A percentile compares a stretch with the other conserved stretches of the same genome.
phyloP scores from a whole-genome alignment of 805 yeast genomes.

The Candida michaelii region DNA sequence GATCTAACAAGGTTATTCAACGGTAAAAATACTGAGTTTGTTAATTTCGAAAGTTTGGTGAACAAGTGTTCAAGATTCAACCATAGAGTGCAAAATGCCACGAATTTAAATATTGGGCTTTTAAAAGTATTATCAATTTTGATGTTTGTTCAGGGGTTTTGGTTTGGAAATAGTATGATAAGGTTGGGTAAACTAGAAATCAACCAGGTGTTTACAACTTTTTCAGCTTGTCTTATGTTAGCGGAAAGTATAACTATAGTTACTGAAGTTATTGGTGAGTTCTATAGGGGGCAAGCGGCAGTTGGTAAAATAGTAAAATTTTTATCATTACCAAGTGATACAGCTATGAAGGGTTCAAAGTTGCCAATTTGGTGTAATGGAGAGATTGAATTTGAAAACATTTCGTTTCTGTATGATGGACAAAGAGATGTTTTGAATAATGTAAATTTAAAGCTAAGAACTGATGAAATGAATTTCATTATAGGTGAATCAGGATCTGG shows the following conservation, averaged over 20 bases:
- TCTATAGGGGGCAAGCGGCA: slow-evolving; percentile 77
- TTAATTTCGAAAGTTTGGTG: slow-evolving; percentile 39
- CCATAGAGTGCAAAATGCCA: slow-evolving; percentile 44
- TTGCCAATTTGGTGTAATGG: slow-evolving; percentile 37
- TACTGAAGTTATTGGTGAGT: slow-evolving; percentile 54
- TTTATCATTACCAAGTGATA: slow-evolving; percentile 2
- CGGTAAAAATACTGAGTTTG: slow-evolving; percentile 53
- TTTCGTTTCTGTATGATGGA: slow-evolving; percentile 64
- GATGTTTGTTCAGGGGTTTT: slow-evolving; percentile 89
- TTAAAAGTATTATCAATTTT: slow-evolving; percentile 58
- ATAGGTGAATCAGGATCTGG: slow-evolving; percentile 94
- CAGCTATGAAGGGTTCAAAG: neutral
- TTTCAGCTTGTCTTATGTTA: slow-evolving; percentile 76
- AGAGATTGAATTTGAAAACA: slow-evolving; percentile 51
- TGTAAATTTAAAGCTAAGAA: slow-evolving; percentile 36
- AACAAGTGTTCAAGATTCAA: slow-evolving; percentile 39
- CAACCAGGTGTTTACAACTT: slow-evolving; percentile 75
- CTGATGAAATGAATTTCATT: slow-evolving; percentile 55
- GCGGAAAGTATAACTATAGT: slow-evolving; percentile 59
- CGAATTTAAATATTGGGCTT: slow-evolving; percentile 56
- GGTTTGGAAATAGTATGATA: slow-evolving; percentile 81
- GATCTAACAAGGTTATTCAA: slow-evolving; percentile 60
- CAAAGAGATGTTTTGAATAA: slow-evolving; percentile 52
- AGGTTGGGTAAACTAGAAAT: slow-evolving; percentile 47
- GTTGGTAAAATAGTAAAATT: slow-evolving; percentile 42